Evolutionary conservation across 2,329 filamentous ascomycete genomes (phyloP).

Genomic region (Zasmidium angulare): DNA sequence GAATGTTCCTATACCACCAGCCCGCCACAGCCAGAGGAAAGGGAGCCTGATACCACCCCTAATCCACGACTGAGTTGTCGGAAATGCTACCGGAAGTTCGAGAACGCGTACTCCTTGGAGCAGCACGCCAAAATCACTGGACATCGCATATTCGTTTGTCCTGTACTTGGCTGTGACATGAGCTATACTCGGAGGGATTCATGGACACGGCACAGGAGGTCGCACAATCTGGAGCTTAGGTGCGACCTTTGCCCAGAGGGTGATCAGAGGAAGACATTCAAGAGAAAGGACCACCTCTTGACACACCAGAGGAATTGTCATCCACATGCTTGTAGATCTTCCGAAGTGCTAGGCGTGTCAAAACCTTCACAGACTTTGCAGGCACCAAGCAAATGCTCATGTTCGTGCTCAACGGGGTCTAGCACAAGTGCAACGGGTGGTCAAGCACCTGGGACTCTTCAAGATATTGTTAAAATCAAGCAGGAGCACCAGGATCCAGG

Average conservation of each 20-base stretch:
- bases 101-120: conserved; percentile 11
- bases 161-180: conserved; percentile 5
- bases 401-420: neutral
- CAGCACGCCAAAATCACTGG: conserved; percentile 10
- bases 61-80: neutral
- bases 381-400: neutral
- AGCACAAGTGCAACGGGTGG: neutral
- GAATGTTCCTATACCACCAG: neutral
- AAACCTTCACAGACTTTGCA: neutral
- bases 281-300: conserved; percentile 17
- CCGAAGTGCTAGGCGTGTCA: neutral
- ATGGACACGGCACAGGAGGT: conserved; percentile 7
- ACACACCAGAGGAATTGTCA: conserved; percentile 12
- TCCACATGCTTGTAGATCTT: neutral
- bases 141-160: conserved; percentile 14
- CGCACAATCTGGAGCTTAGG: conserved; percentile 2
- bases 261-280: conserved; percentile 8
- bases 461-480: neutral
- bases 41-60: neutral
- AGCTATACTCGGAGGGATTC: conserved; percentile 14
- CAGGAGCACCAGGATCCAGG: neutral
- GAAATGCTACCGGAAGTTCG: neutral
- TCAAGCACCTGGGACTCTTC: neutral
- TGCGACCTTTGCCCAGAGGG: conserved; percentile 3
- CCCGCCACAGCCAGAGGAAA: neutral